phyloP scores from a whole-genome alignment of 495 filamentous ascomycete genomes.

The Platismatia glauca region DNA sequence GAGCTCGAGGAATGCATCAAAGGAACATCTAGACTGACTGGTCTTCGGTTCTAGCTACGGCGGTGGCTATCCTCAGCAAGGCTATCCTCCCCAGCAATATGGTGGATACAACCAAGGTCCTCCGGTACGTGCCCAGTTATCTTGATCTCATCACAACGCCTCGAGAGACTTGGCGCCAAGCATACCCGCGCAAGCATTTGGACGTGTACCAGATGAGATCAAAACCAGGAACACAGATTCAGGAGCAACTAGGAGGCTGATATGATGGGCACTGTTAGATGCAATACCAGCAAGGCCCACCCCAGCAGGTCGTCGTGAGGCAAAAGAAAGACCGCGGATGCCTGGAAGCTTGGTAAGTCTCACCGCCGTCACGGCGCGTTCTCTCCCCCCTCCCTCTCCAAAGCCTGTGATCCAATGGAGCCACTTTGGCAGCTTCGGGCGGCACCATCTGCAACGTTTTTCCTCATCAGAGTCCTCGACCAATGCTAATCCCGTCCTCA shows the following conservation, averaged over 20 bases:
- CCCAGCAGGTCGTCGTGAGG: slow-evolving; percentile 35
- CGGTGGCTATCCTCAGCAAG: slow-evolving; percentile 27
- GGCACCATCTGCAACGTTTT: not conserved
- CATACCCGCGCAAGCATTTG: not conserved
- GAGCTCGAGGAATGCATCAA: not conserved
- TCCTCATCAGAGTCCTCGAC: not conserved
- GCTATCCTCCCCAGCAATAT: slow-evolving; percentile 32
- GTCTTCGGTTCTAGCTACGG: slow-evolving; percentile 18
- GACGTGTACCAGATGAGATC: slow-evolving; percentile 13
- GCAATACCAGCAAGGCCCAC: slow-evolving; percentile 54
- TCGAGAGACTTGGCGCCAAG: not conserved
- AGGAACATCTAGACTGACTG: slow-evolving; percentile 7
- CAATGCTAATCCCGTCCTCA: slow-evolving; percentile 15
- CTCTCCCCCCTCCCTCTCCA: not conserved
- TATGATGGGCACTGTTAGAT: slow-evolving; percentile 28
- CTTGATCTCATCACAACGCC: slow-evolving; percentile 24
- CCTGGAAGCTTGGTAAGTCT: slow-evolving; percentile 49
- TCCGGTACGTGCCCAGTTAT: slow-evolving; percentile 22
- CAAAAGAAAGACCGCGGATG: slow-evolving; percentile 51
- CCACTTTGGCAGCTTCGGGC: not conserved
- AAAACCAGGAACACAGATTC: slow-evolving; percentile 23
- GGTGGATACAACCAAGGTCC: slow-evolving; percentile 35
- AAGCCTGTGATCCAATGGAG: not conserved
- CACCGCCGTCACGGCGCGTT: not conserved
- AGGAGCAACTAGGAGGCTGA: slow-evolving; percentile 16